These are phyloP conservation scores for Plasmodium malariae DNA, from an alignment of 169 alveolate genomes.

Conservation along the genomic window DNA sequence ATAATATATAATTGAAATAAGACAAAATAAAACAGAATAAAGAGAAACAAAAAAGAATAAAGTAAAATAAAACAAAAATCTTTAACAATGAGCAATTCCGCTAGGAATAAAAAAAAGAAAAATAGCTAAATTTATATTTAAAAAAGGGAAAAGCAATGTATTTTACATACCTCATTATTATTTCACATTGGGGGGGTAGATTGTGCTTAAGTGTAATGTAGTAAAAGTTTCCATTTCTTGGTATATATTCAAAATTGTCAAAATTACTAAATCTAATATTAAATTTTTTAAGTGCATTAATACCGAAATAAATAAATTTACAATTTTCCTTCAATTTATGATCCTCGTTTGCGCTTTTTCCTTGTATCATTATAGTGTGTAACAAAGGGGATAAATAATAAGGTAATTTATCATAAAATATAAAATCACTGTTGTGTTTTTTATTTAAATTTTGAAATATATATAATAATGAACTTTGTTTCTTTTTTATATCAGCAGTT, in stretches of 20 bases:
- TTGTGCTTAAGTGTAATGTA: conserved; percentile 51
- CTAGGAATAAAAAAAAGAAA: not conserved
- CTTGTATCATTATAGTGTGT: conserved; percentile 67
- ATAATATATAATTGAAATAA: conserved; percentile 10
- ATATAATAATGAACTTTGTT: conserved; percentile 63
- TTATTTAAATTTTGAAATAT: conserved; percentile 67
- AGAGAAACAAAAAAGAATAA: too few relatives aligned
- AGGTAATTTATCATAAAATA: conserved; percentile 73
- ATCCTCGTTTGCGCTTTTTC: conserved; percentile 34
- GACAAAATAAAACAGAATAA: not conserved
- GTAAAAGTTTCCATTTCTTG: conserved; percentile 69
- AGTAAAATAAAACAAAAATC: too few relatives aligned
- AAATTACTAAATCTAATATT: conserved; percentile 62
- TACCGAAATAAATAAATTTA: conserved; percentile 62
- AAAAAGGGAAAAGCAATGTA: not conserved
- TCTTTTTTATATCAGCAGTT: conserved; percentile 66
- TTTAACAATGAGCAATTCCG: too few relatives aligned
- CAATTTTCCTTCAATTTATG: conserved; percentile 23
- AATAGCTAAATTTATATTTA: too few relatives aligned
- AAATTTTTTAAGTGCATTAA: conserved; percentile 53
- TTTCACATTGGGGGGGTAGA: conserved; percentile 72
- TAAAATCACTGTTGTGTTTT: conserved; percentile 37
- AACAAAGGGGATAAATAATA: conserved; percentile 64
- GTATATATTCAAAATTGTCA: conserved; percentile 22
- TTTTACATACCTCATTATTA: conserved; percentile 57